Base-by-base conservation (phyloP, 768 basidiomycete genomes). In the Epithele typhae region DNA sequence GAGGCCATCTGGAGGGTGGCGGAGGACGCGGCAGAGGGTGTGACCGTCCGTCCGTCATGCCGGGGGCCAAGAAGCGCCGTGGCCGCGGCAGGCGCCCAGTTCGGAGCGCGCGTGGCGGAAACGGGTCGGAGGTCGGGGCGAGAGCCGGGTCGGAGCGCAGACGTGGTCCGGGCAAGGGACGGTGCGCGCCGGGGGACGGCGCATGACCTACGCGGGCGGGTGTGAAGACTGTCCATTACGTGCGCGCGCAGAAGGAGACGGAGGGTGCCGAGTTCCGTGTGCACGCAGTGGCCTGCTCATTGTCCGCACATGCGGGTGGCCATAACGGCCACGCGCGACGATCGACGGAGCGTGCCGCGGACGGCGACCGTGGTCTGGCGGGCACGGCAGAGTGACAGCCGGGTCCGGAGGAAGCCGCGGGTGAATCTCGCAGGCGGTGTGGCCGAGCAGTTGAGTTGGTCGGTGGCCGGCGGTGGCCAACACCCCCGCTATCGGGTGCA, bases 1-100 rank as follows among this genome's bases (percentile, higher is more conserved):
- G 64, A 60, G 43, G 71, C 58, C 63, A 65, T 66, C 10, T 66
- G 56, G 54, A 45, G 40, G 46, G 51, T 42, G 36, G 30, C 40
- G 32, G 37, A 36, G 42, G 40, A 25, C 39, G 45, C 57, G 49
- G 46, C 57, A 59, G 56, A 37, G 48, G 30, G 40, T 21, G 33
- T 27, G 50, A 24, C 33, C 49, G 53, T 30, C 15, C 17, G 40
- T 15, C 25, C 40, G 40, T 41, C 40, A 27, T 27, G 40, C 25
- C 40, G 40, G 39, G 27, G 8, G 27, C 27, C 19, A 25, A 24
- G 9, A 43, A 37, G 43, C 49, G 47, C 45, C 38, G 33, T 39
- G 19, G 48, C 43, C 43, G 40, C 24, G 17, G 2, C n/a, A n/a
- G n/a, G n/a, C 27, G 27, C 8, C 8, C 14, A 30, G 27, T 25